Base-by-base conservation (phyloP, 768 basidiomycete species). In the Pisolithus microcarpus region DNA sequence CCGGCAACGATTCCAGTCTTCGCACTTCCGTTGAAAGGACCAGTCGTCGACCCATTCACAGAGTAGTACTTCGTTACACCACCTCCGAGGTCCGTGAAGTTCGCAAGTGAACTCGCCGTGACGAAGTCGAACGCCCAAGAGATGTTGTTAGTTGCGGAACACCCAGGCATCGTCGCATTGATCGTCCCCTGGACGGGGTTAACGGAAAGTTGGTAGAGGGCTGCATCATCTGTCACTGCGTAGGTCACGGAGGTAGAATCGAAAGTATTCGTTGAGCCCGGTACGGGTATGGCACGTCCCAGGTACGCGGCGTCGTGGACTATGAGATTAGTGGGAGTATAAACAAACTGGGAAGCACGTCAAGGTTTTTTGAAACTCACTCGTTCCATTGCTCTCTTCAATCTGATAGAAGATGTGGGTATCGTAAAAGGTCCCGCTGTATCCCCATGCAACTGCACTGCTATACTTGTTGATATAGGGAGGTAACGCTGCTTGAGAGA, bases 241-340 rank as follows among this genome's bases (percentile, higher is more conserved):
- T 56, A 58, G 13, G 46, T 56, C 16, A 48, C 49, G 49, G 54
- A 58, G 1, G 52, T 38, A 1, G 54, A 50, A 19, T 54, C 45
- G 38, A 52, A 56, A 0, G 13, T 11, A 8, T 44, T 38, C 2
- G 19, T 3, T n/a, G 19, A 7, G n/a, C 47, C 44, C 0, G 51
- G 46, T 0, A n/a, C 13, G 30, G 57, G 49, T 11, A 58, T 18
- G 15, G 54, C 47, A 23, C 57, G 57, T 7, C 52, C 54, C 18
- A 58, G 57, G 28, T 44, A 58, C 8, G 54, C 54, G 15, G 54
- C 52, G 2, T 56, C 50, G 19, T 58, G 57, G 15, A 46, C 57
- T 56, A 28, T n/a, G 1, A 13, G 16, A 45, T 16, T 30, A 28
- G 8, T 7, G n/a, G 10, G 1, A 28, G 19, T 19, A n/a, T 21